Percentiles rank a stretch among this genome's conserved stretches.
phyloP scores from a whole-genome alignment of 176 grass and related monocot species.

The Lolium multiflorum region DNA sequence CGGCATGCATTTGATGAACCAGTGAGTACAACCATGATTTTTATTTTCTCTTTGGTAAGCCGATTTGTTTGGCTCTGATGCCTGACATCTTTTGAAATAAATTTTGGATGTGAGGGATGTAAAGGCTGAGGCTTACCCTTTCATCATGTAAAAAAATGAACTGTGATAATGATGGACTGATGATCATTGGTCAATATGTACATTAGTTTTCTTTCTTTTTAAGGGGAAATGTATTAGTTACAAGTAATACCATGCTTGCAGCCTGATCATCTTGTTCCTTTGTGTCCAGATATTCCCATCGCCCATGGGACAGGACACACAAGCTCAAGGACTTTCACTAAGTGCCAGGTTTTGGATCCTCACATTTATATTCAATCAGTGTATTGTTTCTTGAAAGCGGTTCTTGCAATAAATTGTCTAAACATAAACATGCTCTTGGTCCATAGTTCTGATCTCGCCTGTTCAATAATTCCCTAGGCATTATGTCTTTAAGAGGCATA shows the following conservation, averaged over 20 bases:
- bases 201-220: neutral
- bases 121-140: neutral
- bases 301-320: conserved; percentile 5
- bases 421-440: neutral
- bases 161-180: neutral
- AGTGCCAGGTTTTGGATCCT: neutral
- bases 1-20: neutral
- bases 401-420: neutral
- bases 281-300: neutral
- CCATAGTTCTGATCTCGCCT: neutral
- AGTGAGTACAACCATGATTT: neutral
- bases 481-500: conserved; percentile 22
- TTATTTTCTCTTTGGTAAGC: neutral
- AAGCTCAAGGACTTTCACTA: neutral
- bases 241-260: neutral
- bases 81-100: neutral
- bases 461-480: conserved; percentile 21
- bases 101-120: neutral
- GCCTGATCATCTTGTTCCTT: too few relatives aligned
- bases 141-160: neutral
- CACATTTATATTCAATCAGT: neutral
- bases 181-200: neutral
- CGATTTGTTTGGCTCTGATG: neutral
- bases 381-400: neutral
- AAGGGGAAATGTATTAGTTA: neutral